Conservation (phyloP, 208 protist genomes). For the Crithidia sp. region DNA sequence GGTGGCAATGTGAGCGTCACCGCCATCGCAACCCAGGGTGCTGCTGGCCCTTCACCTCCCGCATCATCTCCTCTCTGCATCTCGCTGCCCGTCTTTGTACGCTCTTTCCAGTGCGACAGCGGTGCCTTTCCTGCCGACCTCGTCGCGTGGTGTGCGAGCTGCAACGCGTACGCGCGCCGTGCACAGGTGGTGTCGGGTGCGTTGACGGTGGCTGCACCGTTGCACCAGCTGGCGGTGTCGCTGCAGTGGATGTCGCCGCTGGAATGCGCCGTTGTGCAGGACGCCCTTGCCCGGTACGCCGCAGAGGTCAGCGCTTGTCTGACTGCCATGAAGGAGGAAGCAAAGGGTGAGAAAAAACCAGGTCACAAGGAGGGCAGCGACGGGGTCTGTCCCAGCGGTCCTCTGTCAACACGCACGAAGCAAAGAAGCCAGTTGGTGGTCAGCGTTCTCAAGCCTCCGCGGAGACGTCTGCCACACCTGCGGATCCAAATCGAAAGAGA, state of each 20-base stretch:
- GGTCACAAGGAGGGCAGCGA: neutral
- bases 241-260: slow-evolving; percentile 37
- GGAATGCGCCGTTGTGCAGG: slow-evolving; percentile 30
- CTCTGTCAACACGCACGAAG: slow-evolving; percentile 13
- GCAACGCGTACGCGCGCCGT: slow-evolving; percentile 7
- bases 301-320: slow-evolving; percentile 1
- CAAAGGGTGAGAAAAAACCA: neutral
- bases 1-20: neutral
- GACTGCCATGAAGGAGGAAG: neutral
- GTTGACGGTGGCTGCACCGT: neutral
- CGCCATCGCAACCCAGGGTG: neutral
- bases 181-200: too few relatives aligned
- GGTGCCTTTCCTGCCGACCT: slow-evolving; percentile 41
- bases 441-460: neutral
- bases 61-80: neutral
- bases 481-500: neutral
- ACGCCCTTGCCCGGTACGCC: slow-evolving; percentile 19
- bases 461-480: neutral
- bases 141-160: slow-evolving; percentile 27
- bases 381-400: slow-evolving; percentile 9
- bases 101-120: slow-evolving; percentile 35
- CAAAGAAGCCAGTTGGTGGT: neutral
- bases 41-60: too few relatives aligned
- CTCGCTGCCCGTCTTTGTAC: slow-evolving; percentile 29
- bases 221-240: slow-evolving; percentile 7